Evolutionary conservation across 2,329 filamentous ascomycete genomes (phyloP).

Genomic region (Shiraia sp.): DNA sequence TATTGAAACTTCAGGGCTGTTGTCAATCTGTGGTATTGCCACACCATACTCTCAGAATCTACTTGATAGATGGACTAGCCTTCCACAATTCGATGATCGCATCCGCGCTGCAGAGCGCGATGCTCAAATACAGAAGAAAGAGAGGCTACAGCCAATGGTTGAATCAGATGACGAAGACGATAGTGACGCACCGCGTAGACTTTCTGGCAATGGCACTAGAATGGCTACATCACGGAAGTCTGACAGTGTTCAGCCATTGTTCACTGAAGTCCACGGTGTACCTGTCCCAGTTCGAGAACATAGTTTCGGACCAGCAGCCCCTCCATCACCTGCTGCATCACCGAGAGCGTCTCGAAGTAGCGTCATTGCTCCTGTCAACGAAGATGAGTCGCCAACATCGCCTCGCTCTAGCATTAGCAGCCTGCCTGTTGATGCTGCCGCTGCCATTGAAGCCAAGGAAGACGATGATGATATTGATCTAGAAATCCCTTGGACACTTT

Average conservation of each 20-base stretch:
- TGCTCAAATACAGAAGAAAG: slow-evolving; percentile 25
- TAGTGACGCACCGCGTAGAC: slow-evolving; percentile 10
- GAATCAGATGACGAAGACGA: slow-evolving; percentile 43
- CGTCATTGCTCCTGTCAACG: slow-evolving; percentile 10
- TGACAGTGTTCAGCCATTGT: slow-evolving; percentile 32
- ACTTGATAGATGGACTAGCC: slow-evolving; percentile 37
- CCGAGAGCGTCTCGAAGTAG: slow-evolving; percentile 23
- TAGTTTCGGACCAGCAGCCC: slow-evolving; percentile 22
- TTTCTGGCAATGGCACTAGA: slow-evolving; percentile 12
- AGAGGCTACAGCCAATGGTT: slow-evolving; percentile 37
- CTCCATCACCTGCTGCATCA: slow-evolving; percentile 33
- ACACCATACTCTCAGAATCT: slow-evolving; percentile 30
- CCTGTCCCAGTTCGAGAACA: slow-evolving; percentile 25
- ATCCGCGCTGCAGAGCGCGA: slow-evolving; percentile 29
- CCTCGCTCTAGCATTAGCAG: slow-evolving; percentile 30
- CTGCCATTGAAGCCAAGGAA: slow-evolving; percentile 37
- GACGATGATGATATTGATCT: slow-evolving; percentile 33
- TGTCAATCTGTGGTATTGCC: slow-evolving; percentile 27
- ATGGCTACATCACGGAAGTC: slow-evolving; percentile 16
- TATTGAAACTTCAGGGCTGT: slow-evolving; percentile 26
- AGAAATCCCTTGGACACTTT: slow-evolving; percentile 43
- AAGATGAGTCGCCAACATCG: slow-evolving; percentile 21
- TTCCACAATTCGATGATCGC: slow-evolving; percentile 36
- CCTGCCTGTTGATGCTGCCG: slow-evolving; percentile 35
- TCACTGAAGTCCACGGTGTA: slow-evolving; percentile 26